Evolutionary conservation across 352 stramenopile genomes (phyloP), one percentile per base, ranked within the genome.

Genomic region (Pythium aristosporum): DNA sequence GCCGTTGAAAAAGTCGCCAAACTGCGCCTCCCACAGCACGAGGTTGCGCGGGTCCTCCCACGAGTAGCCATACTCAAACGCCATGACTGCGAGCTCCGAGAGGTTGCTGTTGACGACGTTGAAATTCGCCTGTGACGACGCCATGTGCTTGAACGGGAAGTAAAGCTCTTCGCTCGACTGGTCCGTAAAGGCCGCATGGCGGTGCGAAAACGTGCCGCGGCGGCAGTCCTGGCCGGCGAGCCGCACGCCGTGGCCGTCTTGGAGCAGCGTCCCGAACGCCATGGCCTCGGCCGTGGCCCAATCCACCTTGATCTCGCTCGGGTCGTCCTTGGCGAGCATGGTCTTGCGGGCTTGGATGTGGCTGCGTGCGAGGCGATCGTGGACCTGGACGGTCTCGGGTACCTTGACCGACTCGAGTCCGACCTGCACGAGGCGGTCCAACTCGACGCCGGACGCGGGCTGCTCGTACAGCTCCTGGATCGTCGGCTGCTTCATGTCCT

Each of bases 1-100:
- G 28, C 84, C 82, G 54, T 97, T 97, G 74, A 86, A 85, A 51
- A 96, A 97, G 68, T 97, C 89, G 13, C 89, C 89, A 55, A 97
- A 97, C 62, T 97, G 89, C 10, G 89, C 89, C 51, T 97, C 89
- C 89, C 89, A 97, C n/a, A 97, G 77, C 44, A 91, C 78, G 20
- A 97, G 63, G 65, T 88, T 90, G 25, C 74, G 57, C 5, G 87
- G 85, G 59, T 88, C 83, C 58, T 96, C 88, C 63, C 90, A 88
- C 32, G 82, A 94, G 73, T 97, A 97, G 16, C 89, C 89, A 57
- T 95, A 94, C 67, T 97, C 89, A 50, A 92, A 97, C 0, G 66
- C 89, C 79, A 97, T 91, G 58, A 96, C 89, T 13, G 81, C 89
- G 50, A 96, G 74, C 59, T 97, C 89, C 13, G 84, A 94, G 39